phyloP scores from a whole-genome alignment of 768 basidiomycete species.

The Amanita rubescens region DNA sequence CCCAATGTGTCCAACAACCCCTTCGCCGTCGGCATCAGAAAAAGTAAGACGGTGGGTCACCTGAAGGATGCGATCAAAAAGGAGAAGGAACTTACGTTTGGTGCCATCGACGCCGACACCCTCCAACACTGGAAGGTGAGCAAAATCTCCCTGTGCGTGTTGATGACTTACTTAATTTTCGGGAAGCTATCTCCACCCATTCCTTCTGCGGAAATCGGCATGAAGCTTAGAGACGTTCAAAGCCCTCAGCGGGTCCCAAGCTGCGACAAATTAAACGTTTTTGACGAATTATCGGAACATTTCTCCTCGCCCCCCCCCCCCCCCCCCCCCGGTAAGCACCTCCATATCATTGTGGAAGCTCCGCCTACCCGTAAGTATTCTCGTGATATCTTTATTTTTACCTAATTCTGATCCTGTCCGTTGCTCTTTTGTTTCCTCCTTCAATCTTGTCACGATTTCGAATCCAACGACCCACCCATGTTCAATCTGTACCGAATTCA shows the following conservation, averaged over 20 bases:
- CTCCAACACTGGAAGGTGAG: constrained; percentile 14
- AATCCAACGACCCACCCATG: no score
- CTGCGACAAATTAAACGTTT: constrained; percentile 5
- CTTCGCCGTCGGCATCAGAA: constrained; percentile 11
- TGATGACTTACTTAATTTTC: constrained; percentile 8
- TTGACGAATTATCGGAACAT: no score
- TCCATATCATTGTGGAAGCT: constrained; percentile 16
- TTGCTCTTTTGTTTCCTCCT: no score
- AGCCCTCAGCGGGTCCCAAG: constrained; percentile 6
- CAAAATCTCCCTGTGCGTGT: constrained; percentile 4
- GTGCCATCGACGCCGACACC: no score
- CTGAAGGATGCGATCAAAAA: constrained; percentile 11
- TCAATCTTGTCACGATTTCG: no score
- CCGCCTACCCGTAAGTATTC: constrained; percentile 11
- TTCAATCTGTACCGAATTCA: no score
- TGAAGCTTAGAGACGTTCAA: constrained; percentile 6
- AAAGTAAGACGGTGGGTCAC: no score
- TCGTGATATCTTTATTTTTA: no score
- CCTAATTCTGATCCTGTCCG: no score
- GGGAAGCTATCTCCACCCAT: no score
- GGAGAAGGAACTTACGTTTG: constrained; percentile 6
- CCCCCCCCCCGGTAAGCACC: constrained; percentile 3
- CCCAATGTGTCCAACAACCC: no score
- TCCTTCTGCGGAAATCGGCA: not conserved
- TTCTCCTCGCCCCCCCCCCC: constrained; percentile 8